A percentile compares a stretch with the other conserved stretches of the same genome.
Conservation (phyloP, 1,284 basidiomycete species). For the Coniophora puteana region DNA sequence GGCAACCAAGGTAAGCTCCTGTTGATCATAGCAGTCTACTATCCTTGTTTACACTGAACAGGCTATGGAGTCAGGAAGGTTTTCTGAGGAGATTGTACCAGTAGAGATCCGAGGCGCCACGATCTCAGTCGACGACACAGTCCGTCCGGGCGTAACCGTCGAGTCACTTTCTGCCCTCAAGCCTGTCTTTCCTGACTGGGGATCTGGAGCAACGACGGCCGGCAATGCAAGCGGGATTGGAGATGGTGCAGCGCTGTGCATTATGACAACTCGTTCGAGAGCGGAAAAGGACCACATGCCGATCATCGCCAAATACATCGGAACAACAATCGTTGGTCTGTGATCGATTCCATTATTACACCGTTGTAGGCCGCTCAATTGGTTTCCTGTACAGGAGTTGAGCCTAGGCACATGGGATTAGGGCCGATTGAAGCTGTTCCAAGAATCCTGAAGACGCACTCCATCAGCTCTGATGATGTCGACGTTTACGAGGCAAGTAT, state of each 20-base stretch:
- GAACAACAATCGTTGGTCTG: slow-evolving; percentile 76
- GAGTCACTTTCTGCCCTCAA: slow-evolving; percentile 68
- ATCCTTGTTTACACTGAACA: slow-evolving; percentile 21
- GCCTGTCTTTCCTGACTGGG: slow-evolving; percentile 79
- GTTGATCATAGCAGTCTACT: slow-evolving; percentile 6
- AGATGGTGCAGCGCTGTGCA: slow-evolving; percentile 90
- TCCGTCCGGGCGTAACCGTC: slow-evolving; percentile 73
- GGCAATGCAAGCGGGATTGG: slow-evolving; percentile 94
- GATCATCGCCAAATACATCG: slow-evolving; percentile 88
- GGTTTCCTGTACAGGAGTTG: slow-evolving; percentile 59
- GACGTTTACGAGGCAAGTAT: slow-evolving; percentile 79
- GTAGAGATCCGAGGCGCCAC: slow-evolving; percentile 58
- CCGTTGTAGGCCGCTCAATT: slow-evolving; percentile 3
- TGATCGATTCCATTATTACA: slow-evolving; percentile 13
- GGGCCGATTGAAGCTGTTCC: slow-evolving; percentile 85
- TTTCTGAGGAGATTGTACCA: slow-evolving; percentile 79
- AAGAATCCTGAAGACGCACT: slow-evolving; percentile 69
- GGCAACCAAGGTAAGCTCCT: slow-evolving; percentile 53
- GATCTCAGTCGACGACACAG: slow-evolving; percentile 73
- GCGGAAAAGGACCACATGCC: slow-evolving; percentile 85
- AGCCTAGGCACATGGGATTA: slow-evolving; percentile 85
- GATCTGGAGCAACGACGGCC: slow-evolving; percentile 71
- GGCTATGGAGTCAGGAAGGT: slow-evolving; percentile 62
- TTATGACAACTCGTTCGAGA: slow-evolving; percentile 81
- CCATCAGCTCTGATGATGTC: slow-evolving; percentile 79